Conservation (phyloP, 352 stramenopile species). For the Ophiocytium majus region DNA sequence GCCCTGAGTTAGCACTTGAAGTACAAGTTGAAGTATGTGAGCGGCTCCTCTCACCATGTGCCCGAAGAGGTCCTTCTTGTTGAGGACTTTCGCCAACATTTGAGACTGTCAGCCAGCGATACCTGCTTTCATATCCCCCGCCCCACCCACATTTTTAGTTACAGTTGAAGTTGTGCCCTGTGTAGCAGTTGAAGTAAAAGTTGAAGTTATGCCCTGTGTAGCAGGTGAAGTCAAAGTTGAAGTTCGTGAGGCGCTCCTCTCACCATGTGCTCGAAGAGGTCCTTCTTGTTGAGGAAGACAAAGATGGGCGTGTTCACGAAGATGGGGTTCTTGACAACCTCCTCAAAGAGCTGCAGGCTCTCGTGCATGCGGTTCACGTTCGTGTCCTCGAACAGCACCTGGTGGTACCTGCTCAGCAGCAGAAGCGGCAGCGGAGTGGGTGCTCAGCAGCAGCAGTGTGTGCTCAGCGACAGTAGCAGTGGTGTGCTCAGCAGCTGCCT, state of each 20-base stretch:
- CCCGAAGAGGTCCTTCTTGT: slow-evolving; percentile 94
- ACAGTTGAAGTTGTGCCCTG: too few species aligned
- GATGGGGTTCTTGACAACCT: slow-evolving; percentile 86
- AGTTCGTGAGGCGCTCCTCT: too few species aligned
- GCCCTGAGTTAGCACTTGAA: too few species aligned
- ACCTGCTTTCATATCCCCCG: too few species aligned
- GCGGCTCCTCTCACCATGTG: slow-evolving; percentile 35
- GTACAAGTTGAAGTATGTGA: too few species aligned
- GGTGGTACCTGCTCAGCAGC: slow-evolving; percentile 77
- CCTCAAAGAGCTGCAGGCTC: slow-evolving; percentile 85
- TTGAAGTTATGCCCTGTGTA: too few species aligned
- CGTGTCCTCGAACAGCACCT: slow-evolving; percentile 84
- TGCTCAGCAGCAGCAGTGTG: slow-evolving; percentile 50
- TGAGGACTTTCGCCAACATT: too few species aligned
- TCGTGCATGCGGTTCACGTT: slow-evolving; percentile 89
- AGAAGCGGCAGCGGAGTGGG: too few species aligned
- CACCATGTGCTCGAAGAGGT: slow-evolving; percentile 76
- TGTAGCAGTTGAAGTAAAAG: too few species aligned
- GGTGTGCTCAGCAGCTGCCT: slow-evolving; percentile 86
- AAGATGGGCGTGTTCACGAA: slow-evolving; percentile 89
- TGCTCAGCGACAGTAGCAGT: slow-evolving; percentile 65
- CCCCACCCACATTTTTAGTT: too few species aligned
- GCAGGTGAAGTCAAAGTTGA: too few species aligned
- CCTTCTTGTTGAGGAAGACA: slow-evolving; percentile 94
- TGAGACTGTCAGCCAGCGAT: too few species aligned